Base-by-base conservation (phyloP, 768 basidiomycete genomes). In the Tephrocybe sp. region DNA sequence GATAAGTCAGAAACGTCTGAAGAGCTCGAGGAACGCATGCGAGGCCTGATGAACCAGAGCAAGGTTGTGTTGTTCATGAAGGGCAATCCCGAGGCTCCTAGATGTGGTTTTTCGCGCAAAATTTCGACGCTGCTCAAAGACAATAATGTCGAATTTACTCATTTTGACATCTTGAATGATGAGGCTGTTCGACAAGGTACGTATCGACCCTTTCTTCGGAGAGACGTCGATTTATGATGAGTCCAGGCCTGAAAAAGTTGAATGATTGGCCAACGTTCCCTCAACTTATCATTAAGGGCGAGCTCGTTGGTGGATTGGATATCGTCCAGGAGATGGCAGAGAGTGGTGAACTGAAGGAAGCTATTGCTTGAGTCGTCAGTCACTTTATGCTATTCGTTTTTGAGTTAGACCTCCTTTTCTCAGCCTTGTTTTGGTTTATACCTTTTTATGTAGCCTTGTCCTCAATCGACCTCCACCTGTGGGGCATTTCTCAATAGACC, bases 291-390 rank as follows among this genome's bases (percentile, higher is more conserved):
- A 74, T 93, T 43, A 82, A 90, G 2, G 94, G 97, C 18, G 92
- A 97, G 64, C 77, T 99, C 15, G 84, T 97, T 13, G 95, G 95
- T n/a, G 95, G 95, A 3, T 69, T 98, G 44, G 95, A 99, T 63
- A 85, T 98, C 44, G 80, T 94, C 19, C 80, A 83, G 64, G 95
- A 97, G 70, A 88, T 94, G 88, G 80, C 79, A 12, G 80, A 86
- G 25, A 84, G 62, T 50, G 91, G 86, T 18, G 94, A 97, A 68
- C 78, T 94, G 50, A 64, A 73, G 45, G 82, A 88, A 42, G 49
- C 67, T 15, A 42, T 74, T 31, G 60, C 50, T 16, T 58, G 47
- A 52, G 44, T 49, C 19, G 6, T 38, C 37, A 16, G n/a, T 6
- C n/a, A 6, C 37, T 18, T 16, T 38, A 5, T 27, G 29, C 21